Evolutionary conservation across 192 early-diverging fungal species (phyloP).

Genomic region (Backusella parvicylindrica): DNA sequence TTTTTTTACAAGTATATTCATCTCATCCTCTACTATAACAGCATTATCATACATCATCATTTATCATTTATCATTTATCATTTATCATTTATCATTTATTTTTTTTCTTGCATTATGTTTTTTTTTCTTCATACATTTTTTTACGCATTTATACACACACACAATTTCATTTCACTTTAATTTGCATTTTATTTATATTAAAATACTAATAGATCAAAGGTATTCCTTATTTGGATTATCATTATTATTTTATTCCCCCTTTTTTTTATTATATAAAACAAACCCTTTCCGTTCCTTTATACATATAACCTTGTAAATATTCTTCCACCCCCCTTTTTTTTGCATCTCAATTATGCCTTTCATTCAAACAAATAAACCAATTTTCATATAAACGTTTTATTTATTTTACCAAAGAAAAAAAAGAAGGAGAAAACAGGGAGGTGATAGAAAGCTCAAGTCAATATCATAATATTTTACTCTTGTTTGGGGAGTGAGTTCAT

Average conservation of each 20-base stretch:
- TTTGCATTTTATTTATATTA: background rate
- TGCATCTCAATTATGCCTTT: background rate
- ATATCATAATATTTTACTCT: slow-evolving; percentile 18
- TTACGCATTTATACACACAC: background rate
- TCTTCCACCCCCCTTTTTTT: background rate
- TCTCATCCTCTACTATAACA: background rate
- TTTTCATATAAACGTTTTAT: background rate
- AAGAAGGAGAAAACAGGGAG: background rate
- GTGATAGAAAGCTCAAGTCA: background rate
- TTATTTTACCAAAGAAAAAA: slow-evolving; percentile 5
- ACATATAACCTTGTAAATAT: background rate
- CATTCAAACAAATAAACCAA: background rate
- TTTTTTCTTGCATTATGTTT: background rate
- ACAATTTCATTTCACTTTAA: background rate
- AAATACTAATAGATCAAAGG: background rate
- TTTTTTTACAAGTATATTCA: background rate
- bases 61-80: background rate
- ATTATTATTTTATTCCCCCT: background rate
- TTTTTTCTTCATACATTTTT: background rate
- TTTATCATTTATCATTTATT: background rate
- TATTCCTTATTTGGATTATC: background rate
- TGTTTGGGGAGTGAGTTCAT: slow-evolving; percentile 23
- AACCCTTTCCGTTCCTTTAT: background rate
- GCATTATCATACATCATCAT: background rate
- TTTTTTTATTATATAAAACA: background rate